Base-by-base conservation (phyloP, 2,329 filamentous ascomycete species). In the Blastomyces gilchristii region DNA sequence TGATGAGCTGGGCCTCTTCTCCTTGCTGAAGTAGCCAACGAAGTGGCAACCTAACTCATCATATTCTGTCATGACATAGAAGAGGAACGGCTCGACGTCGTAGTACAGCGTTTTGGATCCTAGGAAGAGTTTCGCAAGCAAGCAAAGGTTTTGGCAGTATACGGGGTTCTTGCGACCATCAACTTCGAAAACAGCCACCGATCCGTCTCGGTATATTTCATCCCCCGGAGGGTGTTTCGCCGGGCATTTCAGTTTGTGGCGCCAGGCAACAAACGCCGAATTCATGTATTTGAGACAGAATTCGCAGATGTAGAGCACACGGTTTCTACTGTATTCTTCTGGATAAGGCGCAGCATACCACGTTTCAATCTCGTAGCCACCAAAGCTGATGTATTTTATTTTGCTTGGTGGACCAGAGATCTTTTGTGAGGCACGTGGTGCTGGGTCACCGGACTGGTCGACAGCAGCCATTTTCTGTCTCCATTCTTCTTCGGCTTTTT, bases 211-310 rank as follows among this genome's bases (percentile, higher is more conserved):
- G 73, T 99, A 99, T 59, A 99, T 97, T 73, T 99, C 94, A 71
- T 99, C 94, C 31, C 94, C 94, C 0, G 95, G 95, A 3, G 94
- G 95, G 71, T 97, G 92, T 74, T 97, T 97, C 45, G 91, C 91
- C 6, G 91, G 89, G 70, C 94, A 99, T 79, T 99, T 99, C 69
- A 91, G 84, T 78, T 97, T 97, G 77, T 99, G 94, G 61, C 94
- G 85, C 91, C 93, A 97, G 16, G 94, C 93, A 37, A 99, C 94
- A 71, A 96, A 97, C 74, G 97, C 93, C 22, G 94, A 97, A 75
- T 95, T 96, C 91, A 99, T 97, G 78, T 99, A 99, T 77, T 97
- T 99, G 65, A 99, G 81, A 74, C 94, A 99, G 75, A 97, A 99
- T 75, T 99, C 95, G 81, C 94, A 99, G 67, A 99, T 97, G 76